Evolutionary conservation across 805 yeast species (phyloP), one percentile per base, ranked within the genome.

Genomic region (Saccharomycopsis amapae): DNA sequence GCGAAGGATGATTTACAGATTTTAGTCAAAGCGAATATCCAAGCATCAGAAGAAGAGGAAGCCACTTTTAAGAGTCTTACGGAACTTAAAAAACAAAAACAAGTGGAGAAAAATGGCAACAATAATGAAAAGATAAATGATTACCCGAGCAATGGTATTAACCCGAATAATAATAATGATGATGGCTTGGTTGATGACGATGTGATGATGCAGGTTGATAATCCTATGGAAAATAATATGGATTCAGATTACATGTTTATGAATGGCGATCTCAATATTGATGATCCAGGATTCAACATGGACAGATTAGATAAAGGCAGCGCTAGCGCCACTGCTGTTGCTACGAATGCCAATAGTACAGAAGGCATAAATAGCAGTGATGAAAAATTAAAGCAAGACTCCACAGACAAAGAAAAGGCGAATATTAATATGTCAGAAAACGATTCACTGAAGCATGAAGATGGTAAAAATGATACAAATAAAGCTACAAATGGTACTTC

Each of bases 391-490:
- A n/a, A n/a, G n/a, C n/a, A 13, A 17, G 17, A 32, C 18, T 24
- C 33, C 23, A 42, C 15, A 15, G 34, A 13, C 23, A 42, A 35
- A 19, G 15, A 19, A 12, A 33, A 15, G 10, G 10, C 9, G n/a
- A 13, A 12, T 9, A 33, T 33, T 15, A n/a, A n/a, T n/a, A n/a
- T 7, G 19, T 9, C n/a, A 13, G 13, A 3, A 32, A 30, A 26
- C 22, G 38, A 28, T 5, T 18, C 5, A 4, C 23, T 15, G 40
- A 20, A 10, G n/a, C 33, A 2, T 32, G 34, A 36, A 3, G 34
- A 45, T 24, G 40, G 42, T 5, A 42, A 41, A 12, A 28, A 42
- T 18, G 39, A 45, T 12, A 36, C 38, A 22, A 45, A 42, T 33
- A 42, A n/a, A n/a, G n/a, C n/a, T n/a, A n/a, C n/a, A n/a, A n/a